Base-by-base conservation (phyloP, 2,329 filamentous ascomycete genomes). In the Knufia petricola region DNA sequence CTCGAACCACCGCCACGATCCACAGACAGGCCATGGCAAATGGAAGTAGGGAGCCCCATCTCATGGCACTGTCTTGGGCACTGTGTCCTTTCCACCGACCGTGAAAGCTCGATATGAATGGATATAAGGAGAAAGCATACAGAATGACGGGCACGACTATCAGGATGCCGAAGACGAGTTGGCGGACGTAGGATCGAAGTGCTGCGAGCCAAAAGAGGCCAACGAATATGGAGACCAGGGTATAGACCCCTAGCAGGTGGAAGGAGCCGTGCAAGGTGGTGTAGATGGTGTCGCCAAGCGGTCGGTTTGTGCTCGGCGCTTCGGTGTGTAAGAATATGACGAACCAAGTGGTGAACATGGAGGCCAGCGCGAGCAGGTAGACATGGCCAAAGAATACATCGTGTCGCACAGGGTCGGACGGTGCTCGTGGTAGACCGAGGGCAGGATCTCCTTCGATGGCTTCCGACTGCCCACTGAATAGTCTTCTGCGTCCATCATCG, bases 271-370 rank as follows among this genome's bases (percentile, higher is more conserved):
- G 83, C 30, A 98, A 70, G 3, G 87, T 88, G 12, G 85, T 87
- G 66, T 98, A 98, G 50, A 98, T 87, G 1, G 90, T 95, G 65
- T 98, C 92, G 12, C 89, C 90, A 49, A 94, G 77, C 1, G 84
- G 83, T 51, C 77, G 76, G 61, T 85, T 85, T 48, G 74, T 74
- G 46, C 70, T 71, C 3, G 85, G 83, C 1, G 82, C 71, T 15
- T 85, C 80, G 1, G 90, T 96, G 62, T 96, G 87, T 34, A 98
- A 75, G 72, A 85, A 94, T 20, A 95, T 84, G 12, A 98, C 75
- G 54, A 95, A 81, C 60, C 88, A 94, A 0, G 88, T 90, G 10
- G 90, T 85, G 60, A 96, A 78, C 61, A 96, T 77, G 32, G 84
- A 84, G 39, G 86, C 88, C 46, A 94, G 70, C 28, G 81, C 81